Percentiles rank a stretch among this genome's conserved stretches.
phyloP scores from a whole-genome alignment of 306 rosid genomes.

The Malus asiatica region DNA sequence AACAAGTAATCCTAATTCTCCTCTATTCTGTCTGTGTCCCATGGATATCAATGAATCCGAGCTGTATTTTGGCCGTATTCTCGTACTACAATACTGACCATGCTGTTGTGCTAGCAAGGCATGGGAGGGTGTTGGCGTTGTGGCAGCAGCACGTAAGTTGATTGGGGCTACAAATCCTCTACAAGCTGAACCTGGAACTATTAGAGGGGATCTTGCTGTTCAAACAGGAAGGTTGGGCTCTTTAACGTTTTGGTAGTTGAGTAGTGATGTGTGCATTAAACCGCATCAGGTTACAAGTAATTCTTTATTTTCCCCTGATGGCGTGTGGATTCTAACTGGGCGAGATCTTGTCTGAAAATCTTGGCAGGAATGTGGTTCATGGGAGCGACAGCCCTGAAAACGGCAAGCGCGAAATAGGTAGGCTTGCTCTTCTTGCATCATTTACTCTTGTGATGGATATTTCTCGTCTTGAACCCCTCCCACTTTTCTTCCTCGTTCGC shows the following conservation, averaged over 20 bases:
- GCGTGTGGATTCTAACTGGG: conserved; percentile 9
- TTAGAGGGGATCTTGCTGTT: conserved; percentile 92
- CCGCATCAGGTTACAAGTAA: not conserved
- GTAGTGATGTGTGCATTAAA: not conserved
- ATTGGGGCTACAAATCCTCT: conserved; percentile 93
- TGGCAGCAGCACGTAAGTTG: conserved; percentile 89
- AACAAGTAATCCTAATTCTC: conserved; percentile 23
- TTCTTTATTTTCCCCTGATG: not conserved
- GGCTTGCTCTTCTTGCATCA: not conserved
- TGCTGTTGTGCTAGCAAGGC: conserved; percentile 49
- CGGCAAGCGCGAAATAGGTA: conserved; percentile 90
- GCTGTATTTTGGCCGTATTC: not conserved
- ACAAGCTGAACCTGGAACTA: conserved; percentile 96
- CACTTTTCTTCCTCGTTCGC: not conserved
- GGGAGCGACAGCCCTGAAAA: conserved; percentile 99
- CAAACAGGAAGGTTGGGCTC: conserved; percentile 78
- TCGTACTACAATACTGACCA: conserved; percentile 8
- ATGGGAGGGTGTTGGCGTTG: conserved; percentile 98
- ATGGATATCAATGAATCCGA: conserved; percentile 3
- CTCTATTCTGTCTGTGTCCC: not conserved
- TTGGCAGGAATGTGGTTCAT: conserved; percentile 82
- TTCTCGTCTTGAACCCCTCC: not conserved
- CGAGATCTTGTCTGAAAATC: conserved; percentile 16
- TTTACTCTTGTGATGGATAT: not conserved
- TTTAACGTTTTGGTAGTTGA: conserved; percentile 11